Conservation (phyloP, 2,329 filamentous ascomycete species). For the Colletotrichum magnum region DNA sequence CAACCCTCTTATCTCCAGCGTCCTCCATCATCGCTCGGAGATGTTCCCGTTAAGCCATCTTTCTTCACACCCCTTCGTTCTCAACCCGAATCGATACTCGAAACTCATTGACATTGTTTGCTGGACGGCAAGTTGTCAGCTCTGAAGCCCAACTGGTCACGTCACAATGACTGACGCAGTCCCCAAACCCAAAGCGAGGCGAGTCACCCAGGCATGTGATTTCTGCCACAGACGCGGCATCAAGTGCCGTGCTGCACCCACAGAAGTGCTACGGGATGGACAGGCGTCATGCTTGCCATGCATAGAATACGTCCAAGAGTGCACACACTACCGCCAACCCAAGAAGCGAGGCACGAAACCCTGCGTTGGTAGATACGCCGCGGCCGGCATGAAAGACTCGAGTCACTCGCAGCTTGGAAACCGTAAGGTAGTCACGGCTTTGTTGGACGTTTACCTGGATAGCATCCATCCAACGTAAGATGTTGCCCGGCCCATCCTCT, state of each 20-base stretch:
- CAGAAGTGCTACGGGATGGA: background rate
- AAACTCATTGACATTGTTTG: too few relatives aligned
- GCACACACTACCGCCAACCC: slow-evolving; percentile 10
- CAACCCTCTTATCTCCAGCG: background rate
- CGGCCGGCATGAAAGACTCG: background rate
- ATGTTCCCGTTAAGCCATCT: too few relatives aligned
- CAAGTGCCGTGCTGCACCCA: slow-evolving; percentile 38
- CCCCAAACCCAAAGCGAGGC: slow-evolving; percentile 14
- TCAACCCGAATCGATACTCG: too few relatives aligned
- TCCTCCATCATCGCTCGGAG: too few relatives aligned
- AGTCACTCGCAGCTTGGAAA: background rate
- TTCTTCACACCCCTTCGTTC: too few relatives aligned
- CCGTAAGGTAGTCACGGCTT: slow-evolving; percentile 5
- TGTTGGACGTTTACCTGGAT: slow-evolving; percentile 17
- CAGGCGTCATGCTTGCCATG: slow-evolving; percentile 4
- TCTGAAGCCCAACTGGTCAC: background rate
- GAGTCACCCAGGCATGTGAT: slow-evolving; percentile 25
- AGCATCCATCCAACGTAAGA: slow-evolving; percentile 16
- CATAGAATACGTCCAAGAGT: slow-evolving; percentile 9
- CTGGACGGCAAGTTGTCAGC: too few relatives aligned
- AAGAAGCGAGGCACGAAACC: slow-evolving; percentile 20
- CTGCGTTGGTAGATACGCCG: background rate
- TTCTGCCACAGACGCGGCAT: slow-evolving; percentile 31
- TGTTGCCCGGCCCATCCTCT: too few relatives aligned
- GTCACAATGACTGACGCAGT: background rate